phyloP scores from a whole-genome alignment of 768 basidiomycete genomes.

The Boletus barrowsii region DNA sequence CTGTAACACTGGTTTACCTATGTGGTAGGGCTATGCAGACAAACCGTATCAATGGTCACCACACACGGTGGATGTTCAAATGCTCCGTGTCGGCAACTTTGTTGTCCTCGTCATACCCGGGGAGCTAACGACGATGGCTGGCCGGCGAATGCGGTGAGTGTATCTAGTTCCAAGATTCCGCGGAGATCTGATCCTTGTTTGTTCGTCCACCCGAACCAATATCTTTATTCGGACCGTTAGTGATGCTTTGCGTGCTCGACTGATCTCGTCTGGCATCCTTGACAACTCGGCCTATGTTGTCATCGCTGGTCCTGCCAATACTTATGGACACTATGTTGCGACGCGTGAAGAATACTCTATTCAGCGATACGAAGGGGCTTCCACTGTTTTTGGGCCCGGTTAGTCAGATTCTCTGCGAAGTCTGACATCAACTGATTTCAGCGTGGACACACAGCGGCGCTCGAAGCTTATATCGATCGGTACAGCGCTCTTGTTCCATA shows the following conservation, averaged over 20 bases:
- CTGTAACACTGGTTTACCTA: slow-evolving; percentile 17
- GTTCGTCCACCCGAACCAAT: neutral
- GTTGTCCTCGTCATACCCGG: slow-evolving; percentile 76
- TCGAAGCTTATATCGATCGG: slow-evolving; percentile 80
- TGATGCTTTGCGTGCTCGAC: slow-evolving; percentile 60
- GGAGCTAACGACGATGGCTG: slow-evolving; percentile 82
- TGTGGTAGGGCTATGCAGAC: slow-evolving; percentile 55
- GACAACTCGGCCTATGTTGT: slow-evolving; percentile 72
- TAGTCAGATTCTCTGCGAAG: slow-evolving; percentile 24
- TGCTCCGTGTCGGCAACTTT: slow-evolving; percentile 72
- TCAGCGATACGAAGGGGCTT: slow-evolving; percentile 81
- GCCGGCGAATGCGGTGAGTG: slow-evolving; percentile 65
- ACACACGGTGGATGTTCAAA: slow-evolving; percentile 70
- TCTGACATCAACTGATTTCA: neutral
- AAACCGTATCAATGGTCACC: slow-evolving; percentile 74
- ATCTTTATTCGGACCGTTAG: slow-evolving; percentile 31
- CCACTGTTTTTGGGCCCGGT: slow-evolving; percentile 76
- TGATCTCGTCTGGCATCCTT: slow-evolving; percentile 62
- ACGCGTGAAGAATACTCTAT: slow-evolving; percentile 71
- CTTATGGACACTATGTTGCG: slow-evolving; percentile 72
- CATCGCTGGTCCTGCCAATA: slow-evolving; percentile 78
- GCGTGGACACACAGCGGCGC: slow-evolving; percentile 45
- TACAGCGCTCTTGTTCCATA: slow-evolving; percentile 65
- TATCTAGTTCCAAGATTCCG: neutral
- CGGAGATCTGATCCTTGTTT: slow-evolving; percentile 3